phyloP scores from a whole-genome alignment of 2,329 filamentous ascomycete species.

The Fusarium sp. region DNA sequence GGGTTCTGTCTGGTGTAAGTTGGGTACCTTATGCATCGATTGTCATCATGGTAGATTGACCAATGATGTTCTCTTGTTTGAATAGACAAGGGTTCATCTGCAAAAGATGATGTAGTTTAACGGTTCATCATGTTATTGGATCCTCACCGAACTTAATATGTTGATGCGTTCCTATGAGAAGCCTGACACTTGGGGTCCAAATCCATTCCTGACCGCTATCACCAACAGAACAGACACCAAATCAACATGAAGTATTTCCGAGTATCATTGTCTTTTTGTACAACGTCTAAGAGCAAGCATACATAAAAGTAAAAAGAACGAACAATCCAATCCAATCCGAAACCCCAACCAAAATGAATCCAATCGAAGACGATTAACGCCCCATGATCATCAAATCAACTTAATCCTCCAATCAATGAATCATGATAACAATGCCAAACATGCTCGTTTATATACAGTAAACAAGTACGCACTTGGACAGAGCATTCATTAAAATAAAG shows the following conservation, averaged over 20 bases:
- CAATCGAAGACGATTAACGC: conserved; percentile 25
- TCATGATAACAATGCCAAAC: conserved; percentile 26
- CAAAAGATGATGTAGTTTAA: conserved; percentile 6
- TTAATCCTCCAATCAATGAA: conserved; percentile 17
- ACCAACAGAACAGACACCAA: neutral
- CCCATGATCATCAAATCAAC: conserved; percentile 6
- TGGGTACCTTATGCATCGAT: conserved; percentile 14
- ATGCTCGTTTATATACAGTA: conserved; percentile 6
- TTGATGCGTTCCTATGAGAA: conserved; percentile 13
- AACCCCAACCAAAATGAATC: conserved; percentile 14
- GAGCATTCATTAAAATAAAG: conserved; percentile 16
- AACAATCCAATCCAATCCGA: conserved; percentile 20
- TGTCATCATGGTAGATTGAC: conserved; percentile 7
- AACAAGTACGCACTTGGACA: conserved; percentile 22
- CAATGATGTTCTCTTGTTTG: conserved; percentile 13
- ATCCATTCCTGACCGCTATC: neutral
- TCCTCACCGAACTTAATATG: conserved; percentile 3
- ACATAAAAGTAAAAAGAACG: neutral
- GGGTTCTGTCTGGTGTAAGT: conserved; percentile 27
- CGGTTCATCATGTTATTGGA: conserved; percentile 23
- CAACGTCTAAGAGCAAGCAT: conserved; percentile 28
- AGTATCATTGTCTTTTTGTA: conserved; percentile 33
- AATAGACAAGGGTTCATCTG: conserved; percentile 18
- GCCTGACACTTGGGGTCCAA: conserved; percentile 7
- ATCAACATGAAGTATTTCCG: neutral